Conservation (phyloP, 148 eudicot species). For the Agrostemma githago region DNA sequence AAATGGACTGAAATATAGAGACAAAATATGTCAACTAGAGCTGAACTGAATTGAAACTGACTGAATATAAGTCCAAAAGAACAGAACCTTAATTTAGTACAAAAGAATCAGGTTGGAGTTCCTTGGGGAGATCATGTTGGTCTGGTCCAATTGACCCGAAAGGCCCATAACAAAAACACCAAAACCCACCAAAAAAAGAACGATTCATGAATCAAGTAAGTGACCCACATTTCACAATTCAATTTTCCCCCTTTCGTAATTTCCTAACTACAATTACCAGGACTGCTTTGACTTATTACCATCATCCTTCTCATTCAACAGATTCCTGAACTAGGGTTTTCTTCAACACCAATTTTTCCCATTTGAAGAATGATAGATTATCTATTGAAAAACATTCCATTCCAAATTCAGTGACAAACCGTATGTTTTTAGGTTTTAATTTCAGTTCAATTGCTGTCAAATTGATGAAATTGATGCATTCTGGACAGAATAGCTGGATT, state of each 20-base stretch:
- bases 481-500: slow-evolving; percentile 13
- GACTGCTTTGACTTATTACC: not conserved
- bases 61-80: too few relatives aligned
- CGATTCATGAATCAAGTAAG: too few relatives aligned
- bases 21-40: too few relatives aligned
- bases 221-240: not conserved
- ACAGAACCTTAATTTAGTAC: too few relatives aligned
- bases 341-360: not conserved
- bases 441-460: not conserved
- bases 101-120: too few relatives aligned
- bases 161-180: not conserved
- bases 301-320: not conserved
- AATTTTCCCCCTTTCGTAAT: not conserved
- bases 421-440: not conserved
- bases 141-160: not conserved
- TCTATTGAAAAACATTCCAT: not conserved
- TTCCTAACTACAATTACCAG: not conserved
- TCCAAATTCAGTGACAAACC: slow-evolving; percentile 5
- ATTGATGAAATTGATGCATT: slow-evolving; percentile 19
- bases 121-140: too few relatives aligned
- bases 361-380: not conserved
- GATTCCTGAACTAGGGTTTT: slow-evolving; percentile 9
- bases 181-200: too few relatives aligned
- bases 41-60: too few relatives aligned
- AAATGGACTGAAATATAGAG: too few relatives aligned